A percentile compares a stretch with the other conserved stretches of the same genome.
Evolutionary conservation across 352 stramenopile species (phyloP).

Genomic region (Plasmopara viticola): DNA sequence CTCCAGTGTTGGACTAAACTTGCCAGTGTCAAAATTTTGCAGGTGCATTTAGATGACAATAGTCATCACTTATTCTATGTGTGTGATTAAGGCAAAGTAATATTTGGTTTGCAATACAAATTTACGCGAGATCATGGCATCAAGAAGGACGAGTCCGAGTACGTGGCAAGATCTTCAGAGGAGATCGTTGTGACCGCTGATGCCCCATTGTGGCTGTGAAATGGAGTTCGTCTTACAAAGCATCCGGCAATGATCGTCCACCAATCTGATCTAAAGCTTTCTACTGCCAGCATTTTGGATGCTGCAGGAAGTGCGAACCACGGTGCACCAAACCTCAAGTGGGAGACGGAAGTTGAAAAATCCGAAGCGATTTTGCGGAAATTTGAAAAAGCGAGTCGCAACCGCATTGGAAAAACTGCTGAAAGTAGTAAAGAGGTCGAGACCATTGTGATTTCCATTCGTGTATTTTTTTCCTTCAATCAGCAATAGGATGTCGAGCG

Average conservation of each 20-base stretch:
- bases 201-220: conserved; percentile 80
- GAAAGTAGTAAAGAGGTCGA: conserved; percentile 56
- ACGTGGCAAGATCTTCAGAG: conserved; percentile 70
- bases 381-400: conserved; percentile 72
- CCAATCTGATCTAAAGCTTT: conserved; percentile 58
- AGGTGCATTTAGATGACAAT: conserved; percentile 17
- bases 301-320: conserved; percentile 26
- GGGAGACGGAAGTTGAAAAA: conserved; percentile 78
- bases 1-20: conserved; percentile 86
- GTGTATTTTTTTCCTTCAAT: no score
- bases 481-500: no score
- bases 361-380: conserved; percentile 74
- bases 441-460: no score
- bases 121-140: conserved; percentile 83
- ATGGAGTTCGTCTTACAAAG: conserved; percentile 73
- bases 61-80: no score
- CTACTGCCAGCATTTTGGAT: conserved; percentile 29
- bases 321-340: conserved; percentile 44
- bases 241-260: conserved; percentile 85
- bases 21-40: conserved; percentile 74
- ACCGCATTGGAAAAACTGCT: conserved; percentile 43
- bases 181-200: conserved; percentile 75
- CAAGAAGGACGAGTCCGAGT: conserved; percentile 87
- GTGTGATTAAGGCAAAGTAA: no score
- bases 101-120: conserved; percentile 17